A percentile compares a stretch with the other conserved stretches of the same genome.
Evolutionary conservation across 345 rosid species (phyloP).

Genomic region (Euphorbia peplus): DNA sequence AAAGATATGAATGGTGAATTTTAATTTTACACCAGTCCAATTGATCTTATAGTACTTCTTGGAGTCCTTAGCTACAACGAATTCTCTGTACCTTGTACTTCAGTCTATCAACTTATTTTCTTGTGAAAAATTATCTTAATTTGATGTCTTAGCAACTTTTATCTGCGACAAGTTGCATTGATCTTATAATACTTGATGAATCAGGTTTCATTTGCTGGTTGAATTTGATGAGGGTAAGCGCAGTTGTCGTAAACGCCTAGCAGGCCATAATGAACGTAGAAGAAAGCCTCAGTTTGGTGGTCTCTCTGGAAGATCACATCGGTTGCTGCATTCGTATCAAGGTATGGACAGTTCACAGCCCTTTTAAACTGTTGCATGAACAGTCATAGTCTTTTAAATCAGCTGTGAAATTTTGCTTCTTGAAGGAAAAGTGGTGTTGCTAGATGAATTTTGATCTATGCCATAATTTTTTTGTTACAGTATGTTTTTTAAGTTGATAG

Average conservation of each 20-base stretch:
- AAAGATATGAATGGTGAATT: background rate
- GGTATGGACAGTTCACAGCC: slow-evolving; percentile 16
- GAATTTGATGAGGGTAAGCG: slow-evolving; percentile 87
- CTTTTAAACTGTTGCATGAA: background rate
- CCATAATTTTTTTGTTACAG: background rate
- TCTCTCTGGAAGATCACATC: slow-evolving; percentile 22
- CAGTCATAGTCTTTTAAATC: background rate
- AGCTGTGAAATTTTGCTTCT: background rate
- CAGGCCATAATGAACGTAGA: slow-evolving; percentile 84
- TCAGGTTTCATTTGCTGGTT: slow-evolving; percentile 84
- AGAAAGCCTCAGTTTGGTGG: slow-evolving; percentile 65
- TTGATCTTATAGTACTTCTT: background rate
- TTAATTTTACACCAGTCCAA: background rate
- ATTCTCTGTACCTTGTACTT: background rate
- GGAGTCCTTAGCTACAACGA: background rate
- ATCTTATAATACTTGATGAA: slow-evolving; percentile 16
- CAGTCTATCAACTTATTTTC: background rate
- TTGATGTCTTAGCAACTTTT: too few species aligned
- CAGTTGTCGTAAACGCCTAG: slow-evolving; percentile 87
- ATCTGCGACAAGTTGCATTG: too few species aligned
- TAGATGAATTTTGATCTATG: background rate
- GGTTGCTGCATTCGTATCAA: slow-evolving; percentile 29
- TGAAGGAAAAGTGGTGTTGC: background rate
- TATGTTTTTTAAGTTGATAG: background rate
- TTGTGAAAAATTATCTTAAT: background rate